Percentiles rank a stretch among this genome's conserved stretches.
Conservation (phyloP, 345 rosid genomes). For the Boechera retrofracta region DNA sequence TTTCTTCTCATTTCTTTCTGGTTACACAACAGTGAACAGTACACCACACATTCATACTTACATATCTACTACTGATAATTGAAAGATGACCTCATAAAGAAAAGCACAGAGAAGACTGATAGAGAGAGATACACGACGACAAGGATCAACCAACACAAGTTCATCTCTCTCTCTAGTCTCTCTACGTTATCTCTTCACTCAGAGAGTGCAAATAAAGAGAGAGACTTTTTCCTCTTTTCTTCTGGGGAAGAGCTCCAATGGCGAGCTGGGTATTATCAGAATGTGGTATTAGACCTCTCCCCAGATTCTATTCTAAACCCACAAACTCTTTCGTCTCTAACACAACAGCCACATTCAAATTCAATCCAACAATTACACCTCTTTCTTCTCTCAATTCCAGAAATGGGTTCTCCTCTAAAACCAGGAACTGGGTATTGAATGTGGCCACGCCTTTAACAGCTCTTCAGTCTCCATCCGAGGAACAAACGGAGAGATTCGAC, state of each 20-base stretch:
- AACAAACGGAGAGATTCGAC: conserved; percentile 44
- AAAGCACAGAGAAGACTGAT: conserved; percentile 24
- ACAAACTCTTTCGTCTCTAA: conserved; percentile 36
- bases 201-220: background rate
- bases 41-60: conserved; percentile 19
- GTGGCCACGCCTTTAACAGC: conserved; percentile 54
- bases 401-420: conserved; percentile 17
- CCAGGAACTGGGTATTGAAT: conserved; percentile 51
- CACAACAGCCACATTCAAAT: conserved; percentile 36
- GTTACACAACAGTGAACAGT: conserved; percentile 8
- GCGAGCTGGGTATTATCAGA: conserved; percentile 63
- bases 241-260: conserved; percentile 51
- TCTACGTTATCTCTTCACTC: conserved; percentile 25
- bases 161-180: conserved; percentile 17
- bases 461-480: background rate
- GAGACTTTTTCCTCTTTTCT: conserved; percentile 8
- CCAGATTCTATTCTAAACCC: conserved; percentile 50
- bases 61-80: conserved; percentile 11
- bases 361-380: conserved; percentile 33
- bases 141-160: conserved; percentile 17
- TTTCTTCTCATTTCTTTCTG: conserved; percentile 5
- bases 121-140: conserved; percentile 33
- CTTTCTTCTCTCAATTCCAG: conserved; percentile 23
- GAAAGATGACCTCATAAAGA: background rate
- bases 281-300: conserved; percentile 72